phyloP scores from a whole-genome alignment of 1,284 basidiomycete species.

The Melampsora americana region DNA sequence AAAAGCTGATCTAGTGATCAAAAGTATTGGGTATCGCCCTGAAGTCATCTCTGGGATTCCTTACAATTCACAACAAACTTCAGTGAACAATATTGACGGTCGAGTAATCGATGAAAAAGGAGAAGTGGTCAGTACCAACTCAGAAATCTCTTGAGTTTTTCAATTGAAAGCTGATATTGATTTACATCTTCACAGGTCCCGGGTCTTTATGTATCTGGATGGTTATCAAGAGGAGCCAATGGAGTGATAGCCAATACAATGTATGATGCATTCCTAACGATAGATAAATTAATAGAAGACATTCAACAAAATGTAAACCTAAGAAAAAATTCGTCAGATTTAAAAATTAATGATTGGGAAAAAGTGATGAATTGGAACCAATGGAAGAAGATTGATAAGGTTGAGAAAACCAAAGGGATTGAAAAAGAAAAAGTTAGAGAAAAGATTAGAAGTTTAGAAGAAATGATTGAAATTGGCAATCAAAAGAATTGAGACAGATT shows the following conservation, averaged over 20 bases:
- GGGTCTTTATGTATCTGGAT: constrained; percentile 86
- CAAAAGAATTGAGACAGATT: neutral
- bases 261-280: constrained; percentile 81
- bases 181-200: constrained; percentile 53
- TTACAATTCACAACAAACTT: constrained; percentile 55
- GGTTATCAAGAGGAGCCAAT: constrained; percentile 85
- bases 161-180: constrained; percentile 52
- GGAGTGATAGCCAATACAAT: constrained; percentile 92
- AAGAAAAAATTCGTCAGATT: neutral
- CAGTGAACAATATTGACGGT: constrained; percentile 54
- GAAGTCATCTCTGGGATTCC: constrained; percentile 54
- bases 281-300: constrained; percentile 61
- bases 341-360: neutral
- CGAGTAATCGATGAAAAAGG: constrained; percentile 53
- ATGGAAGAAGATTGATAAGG: constrained; percentile 9
- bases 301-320: neutral
- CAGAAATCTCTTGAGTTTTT: too few relatives aligned
- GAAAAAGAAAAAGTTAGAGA: constrained; percentile 3
- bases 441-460: neutral
- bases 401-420: neutral
- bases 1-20: constrained; percentile 73
- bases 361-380: neutral
- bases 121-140: constrained; percentile 50
- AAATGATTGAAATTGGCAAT: neutral
- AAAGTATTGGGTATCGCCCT: constrained; percentile 80